Conservation (phyloP, 1,139 yeast species). For the Yarrowia galli region DNA sequence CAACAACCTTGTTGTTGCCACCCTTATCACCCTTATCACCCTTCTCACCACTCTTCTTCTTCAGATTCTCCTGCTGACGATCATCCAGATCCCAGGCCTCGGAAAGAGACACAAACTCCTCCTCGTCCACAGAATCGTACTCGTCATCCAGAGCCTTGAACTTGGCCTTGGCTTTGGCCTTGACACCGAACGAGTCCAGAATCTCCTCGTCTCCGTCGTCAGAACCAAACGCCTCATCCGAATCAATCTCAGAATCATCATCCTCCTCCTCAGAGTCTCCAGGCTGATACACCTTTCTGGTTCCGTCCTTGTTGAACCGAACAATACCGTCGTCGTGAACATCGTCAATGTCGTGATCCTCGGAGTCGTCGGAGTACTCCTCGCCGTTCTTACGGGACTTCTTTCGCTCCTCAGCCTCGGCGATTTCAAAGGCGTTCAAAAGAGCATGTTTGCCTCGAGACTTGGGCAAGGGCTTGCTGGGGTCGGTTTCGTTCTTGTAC, state of each 20-base stretch:
- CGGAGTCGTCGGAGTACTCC: constrained; percentile 42
- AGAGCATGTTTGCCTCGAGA: constrained; percentile 42
- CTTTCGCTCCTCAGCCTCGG: constrained; percentile 52
- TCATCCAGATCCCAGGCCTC: constrained; percentile 91
- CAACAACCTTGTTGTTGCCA: constrained; percentile 50
- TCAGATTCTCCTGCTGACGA: constrained; percentile 50
- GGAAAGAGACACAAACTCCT: constrained; percentile 70
- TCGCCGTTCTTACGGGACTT: constrained; percentile 41
- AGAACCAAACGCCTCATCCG: constrained; percentile 55
- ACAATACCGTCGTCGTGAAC: constrained; percentile 48
- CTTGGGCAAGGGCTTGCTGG: constrained; percentile 22
- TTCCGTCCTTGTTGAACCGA: constrained; percentile 50
- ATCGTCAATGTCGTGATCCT: constrained; percentile 47
- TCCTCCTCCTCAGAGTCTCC: constrained; percentile 49
- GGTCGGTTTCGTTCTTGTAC: constrained; percentile 25
- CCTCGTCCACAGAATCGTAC: constrained; percentile 47
- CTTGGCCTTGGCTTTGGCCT: constrained; percentile 42
- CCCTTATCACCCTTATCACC: constrained; percentile 43
- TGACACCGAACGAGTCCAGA: constrained; percentile 44
- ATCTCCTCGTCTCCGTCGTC: constrained; percentile 49
- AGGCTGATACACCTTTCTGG: constrained; percentile 47
- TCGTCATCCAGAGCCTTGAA: constrained; percentile 40
- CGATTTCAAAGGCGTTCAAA: constrained; percentile 60
- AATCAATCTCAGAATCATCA: constrained; percentile 56
- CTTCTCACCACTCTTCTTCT: constrained; percentile 46